Evolutionary conservation across 2,329 filamentous ascomycete genomes (phyloP), one percentile per base, ranked within the genome.

Genomic region (Rutstroemia sp.): DNA sequence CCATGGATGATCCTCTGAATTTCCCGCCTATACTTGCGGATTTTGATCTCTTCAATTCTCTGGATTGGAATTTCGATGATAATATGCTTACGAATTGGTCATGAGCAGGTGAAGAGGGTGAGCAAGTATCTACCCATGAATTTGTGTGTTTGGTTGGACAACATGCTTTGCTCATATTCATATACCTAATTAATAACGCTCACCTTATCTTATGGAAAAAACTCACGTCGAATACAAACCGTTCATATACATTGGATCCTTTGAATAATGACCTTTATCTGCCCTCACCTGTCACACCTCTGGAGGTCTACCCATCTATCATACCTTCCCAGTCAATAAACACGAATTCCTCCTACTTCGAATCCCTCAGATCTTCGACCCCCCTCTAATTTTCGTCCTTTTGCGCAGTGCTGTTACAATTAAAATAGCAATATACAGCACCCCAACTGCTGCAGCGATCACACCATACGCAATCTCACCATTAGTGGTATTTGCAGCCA

Each of bases 381-480:
- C 48, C 5, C 9, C n/a, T 37, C 19, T 34, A 21, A 19, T 14
- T 46, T 37, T 38, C 14, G 16, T 61, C 48, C 19, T 48, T 23
- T 44, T 54, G 4, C 19, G 27, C 47, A 27, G 7, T 61, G 39
- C 2, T 58, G 37, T 34, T 56, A 56, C 53, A 71, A 66, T 4
- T 4, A 44, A n/a, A 3, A 55, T 1, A 61, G 67, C 9, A 73
- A 53, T 51, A 63, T 84, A 86, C 3, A 71, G 58, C 4, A 74
- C 42, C 42, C 72, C 74, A 21, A 81, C 65, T 9, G 84, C 62
- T 8, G 70, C 79, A 0, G 81, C 74, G 25, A 85, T 70, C 5
- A 85, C 77, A 0, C 75, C 70, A 67, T 86, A 87, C 0, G 77
- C 79, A 49, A 81, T 75, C 52, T 79, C 68, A 46, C 77, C 76